Base-by-base conservation (phyloP, 2,329 filamentous ascomycete species). In the Fonsecaea pugnacius region DNA sequence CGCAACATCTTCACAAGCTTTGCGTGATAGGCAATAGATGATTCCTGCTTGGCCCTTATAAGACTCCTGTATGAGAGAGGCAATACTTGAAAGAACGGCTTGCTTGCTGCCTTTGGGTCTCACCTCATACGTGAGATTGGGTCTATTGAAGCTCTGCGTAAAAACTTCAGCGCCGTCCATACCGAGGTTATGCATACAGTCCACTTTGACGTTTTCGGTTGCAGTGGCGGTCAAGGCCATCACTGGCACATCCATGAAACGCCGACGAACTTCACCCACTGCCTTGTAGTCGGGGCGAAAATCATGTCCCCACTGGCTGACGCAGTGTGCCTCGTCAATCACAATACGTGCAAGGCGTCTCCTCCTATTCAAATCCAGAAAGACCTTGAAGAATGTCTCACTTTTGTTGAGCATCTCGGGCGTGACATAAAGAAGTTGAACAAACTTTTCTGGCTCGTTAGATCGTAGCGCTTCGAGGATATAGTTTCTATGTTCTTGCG, bases 251-350 rank as follows among this genome's bases (percentile, higher is more conserved):
- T 86, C 85, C 0, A 89, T 87, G 71, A 94, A 94, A 58, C 85
- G 86, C 46, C 80, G 76, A 55, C 94, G 86, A 50, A 97, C 81
- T 64, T 87, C 84, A 32, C 93, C 92, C 3, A 99, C 82, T 33
- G 86, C 85, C 76, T 96, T 96, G 80, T 99, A 99, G 75, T 98
- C 94, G 0, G 93, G 94, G 52, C 96, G 87, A 75, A 99, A 99
- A 76, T 99, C 95, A 71, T 99, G 95, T 0, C 95, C 95, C 95
- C 95, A 99, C 80, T 99, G 93, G 76, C 95, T 98, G 30, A 99
- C 94, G 76, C 95, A 99, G 76, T 99, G 95, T n/a, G 95, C 95
- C 78, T 99, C 96, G 71, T 99, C 95, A 67, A 99, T 96, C 59
- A 99, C 95, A 55, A 99, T 87, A 30, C 95, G 87, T 16, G 96